Base-by-base conservation (phyloP, 306 rosid species). In the apple (Malus domestica) region DNA sequence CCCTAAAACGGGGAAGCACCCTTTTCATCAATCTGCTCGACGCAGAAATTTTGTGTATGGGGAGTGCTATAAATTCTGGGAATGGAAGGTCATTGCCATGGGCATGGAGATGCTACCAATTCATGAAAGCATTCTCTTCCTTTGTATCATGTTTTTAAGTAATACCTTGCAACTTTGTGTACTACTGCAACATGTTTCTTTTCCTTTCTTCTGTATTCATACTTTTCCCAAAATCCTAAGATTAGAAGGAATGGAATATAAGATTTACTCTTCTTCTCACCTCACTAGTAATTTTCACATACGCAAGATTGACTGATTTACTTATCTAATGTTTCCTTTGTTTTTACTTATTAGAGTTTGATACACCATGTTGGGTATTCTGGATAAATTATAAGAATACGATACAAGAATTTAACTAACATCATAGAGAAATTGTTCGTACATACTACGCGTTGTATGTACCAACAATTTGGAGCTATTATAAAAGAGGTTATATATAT, bases 81-180 rank as follows among this genome's bases (percentile, higher is more conserved):
- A 75, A 78, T 82, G 95, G 82, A 88, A 79, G 86, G 94, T 68
- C 89, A 85, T 83, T 77, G 89, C 82, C 86, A 78, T 79, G 81
- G 65, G 67, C 29, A 82, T 75, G 57, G 86, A 88, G 85, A 86
- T 85, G 75, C 73, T 77, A 35, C 54, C 55, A 51, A 51, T 15
- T 15, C 55, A 49, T 57, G 18, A 71, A 68, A 77, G 74, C 83
- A 67, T 79, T 46, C 49, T 45, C 40, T 70, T 27, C 84, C 83
- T 40, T 71, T 78, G 86, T 89, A 83, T 81, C 84, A 76, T 78
- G 64, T 73, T 80, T 67, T 80, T 45, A 73, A 16, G 55, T 51
- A 80, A 74, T 80, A 86, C 72, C 86, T 46, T 83, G 90, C 85
- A 78, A 81, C 66, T 76, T 67, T 75, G 67, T 80, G 87, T 76